Percentiles rank a stretch among this genome's conserved stretches.
phyloP scores from a whole-genome alignment of 495 filamentous ascomycete genomes.

The Paragyromitra xinjiangensis region DNA sequence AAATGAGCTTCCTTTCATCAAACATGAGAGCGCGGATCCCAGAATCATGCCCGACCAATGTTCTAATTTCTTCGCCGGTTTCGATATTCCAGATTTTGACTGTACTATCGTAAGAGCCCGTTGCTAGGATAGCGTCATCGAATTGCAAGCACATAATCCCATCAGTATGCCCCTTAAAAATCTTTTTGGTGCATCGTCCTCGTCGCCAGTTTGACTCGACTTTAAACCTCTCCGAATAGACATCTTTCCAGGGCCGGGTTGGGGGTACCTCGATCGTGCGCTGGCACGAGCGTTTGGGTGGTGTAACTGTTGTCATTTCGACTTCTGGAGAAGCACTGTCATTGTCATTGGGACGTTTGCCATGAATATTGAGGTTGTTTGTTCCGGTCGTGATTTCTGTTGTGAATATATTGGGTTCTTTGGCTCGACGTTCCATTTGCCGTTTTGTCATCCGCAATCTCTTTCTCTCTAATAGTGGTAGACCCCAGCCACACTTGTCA shows the following conservation, averaged over 20 bases:
- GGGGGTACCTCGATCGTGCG: constrained; percentile 57
- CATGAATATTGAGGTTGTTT: constrained; percentile 53
- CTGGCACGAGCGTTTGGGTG: constrained; percentile 55
- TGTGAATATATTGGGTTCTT: constrained; percentile 59
- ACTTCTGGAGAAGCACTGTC: constrained; percentile 30
- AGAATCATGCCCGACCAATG: constrained; percentile 78
- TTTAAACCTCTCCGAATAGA: constrained; percentile 87
- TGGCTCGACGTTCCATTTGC: constrained; percentile 78
- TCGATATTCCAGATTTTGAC: constrained; percentile 97
- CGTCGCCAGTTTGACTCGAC: constrained; percentile 97
- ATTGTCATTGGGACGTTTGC: constrained; percentile 58
- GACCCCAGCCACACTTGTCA: constrained; percentile 94
- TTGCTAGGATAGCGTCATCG: constrained; percentile 88
- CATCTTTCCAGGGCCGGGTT: constrained; percentile 84
- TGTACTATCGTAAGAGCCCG: constrained; percentile 92
- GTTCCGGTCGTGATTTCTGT: constrained; percentile 50
- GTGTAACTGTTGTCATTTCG: constrained; percentile 30
- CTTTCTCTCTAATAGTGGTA: constrained; percentile 89
- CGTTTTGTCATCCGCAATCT: constrained; percentile 85
- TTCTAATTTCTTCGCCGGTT: constrained; percentile 83
- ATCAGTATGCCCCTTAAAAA: constrained; percentile 89
- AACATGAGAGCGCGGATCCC: constrained; percentile 92
- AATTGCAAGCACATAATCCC: constrained; percentile 97
- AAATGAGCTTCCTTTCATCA: constrained; percentile 89
- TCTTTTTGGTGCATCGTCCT: constrained; percentile 80